These are phyloP conservation scores for Arabidopsis lyrata DNA, from an alignment of 441 rosid species.

Conservation along the genomic window DNA sequence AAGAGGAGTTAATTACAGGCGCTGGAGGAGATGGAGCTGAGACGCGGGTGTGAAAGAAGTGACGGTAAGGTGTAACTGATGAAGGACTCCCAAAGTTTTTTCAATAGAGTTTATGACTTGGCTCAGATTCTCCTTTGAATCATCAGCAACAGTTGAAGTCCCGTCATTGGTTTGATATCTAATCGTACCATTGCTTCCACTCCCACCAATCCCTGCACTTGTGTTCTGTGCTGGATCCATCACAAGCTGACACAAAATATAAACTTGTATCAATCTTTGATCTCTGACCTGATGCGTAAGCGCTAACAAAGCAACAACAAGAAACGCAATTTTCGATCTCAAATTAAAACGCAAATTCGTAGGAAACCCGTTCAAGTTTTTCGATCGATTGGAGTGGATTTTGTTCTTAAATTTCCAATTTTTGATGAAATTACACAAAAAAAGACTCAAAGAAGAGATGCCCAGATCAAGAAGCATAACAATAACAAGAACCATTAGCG, in stretches of 20 bases:
- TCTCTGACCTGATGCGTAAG: no score
- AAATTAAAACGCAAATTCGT: background rate
- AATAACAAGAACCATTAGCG: background rate
- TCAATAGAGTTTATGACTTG: conserved; percentile 76
- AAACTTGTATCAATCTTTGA: no score
- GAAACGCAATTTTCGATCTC: background rate
- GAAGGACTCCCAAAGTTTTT: conserved; percentile 72
- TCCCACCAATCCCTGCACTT: conserved; percentile 50
- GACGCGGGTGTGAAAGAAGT: conserved; percentile 79
- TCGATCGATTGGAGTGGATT: background rate
- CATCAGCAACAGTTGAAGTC: conserved; percentile 51
- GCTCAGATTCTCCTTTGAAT: conserved; percentile 75
- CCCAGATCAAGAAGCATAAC: background rate
- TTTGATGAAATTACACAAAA: background rate
- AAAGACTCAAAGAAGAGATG: background rate
- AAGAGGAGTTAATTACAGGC: conserved; percentile 58
- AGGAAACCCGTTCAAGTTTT: background rate
- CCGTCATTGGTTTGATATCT: conserved; percentile 56
- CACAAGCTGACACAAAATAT: conserved; percentile 23
- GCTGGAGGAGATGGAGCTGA: conserved; percentile 89
- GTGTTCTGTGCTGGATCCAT: conserved; percentile 57
- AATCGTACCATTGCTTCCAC: conserved; percentile 60
- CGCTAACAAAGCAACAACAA: no score
- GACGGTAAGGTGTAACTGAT: conserved; percentile 78
- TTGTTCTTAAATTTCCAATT: background rate